These are phyloP conservation scores for Zostera marina DNA, from an alignment of 116 monocot genomes.

Conservation along the genomic window DNA sequence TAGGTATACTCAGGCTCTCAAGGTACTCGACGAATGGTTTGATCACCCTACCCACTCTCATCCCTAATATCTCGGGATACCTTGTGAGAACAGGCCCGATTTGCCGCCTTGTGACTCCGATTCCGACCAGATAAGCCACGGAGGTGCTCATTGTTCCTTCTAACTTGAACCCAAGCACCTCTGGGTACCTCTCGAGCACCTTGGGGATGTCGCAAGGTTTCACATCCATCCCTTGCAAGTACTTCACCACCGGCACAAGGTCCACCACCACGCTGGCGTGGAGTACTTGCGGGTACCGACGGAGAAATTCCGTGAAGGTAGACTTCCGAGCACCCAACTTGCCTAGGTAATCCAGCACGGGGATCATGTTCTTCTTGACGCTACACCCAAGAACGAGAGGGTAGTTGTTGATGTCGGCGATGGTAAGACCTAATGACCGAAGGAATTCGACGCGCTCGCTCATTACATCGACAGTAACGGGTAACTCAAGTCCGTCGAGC, in stretches of 20 bases:
- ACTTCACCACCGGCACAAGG: constrained; percentile 66
- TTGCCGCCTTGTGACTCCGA: constrained; percentile 66
- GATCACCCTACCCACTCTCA: constrained; percentile 75
- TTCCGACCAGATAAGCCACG: constrained; percentile 71
- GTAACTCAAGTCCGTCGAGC: constrained; percentile 83
- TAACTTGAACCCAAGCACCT: constrained; percentile 82
- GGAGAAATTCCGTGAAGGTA: constrained; percentile 37
- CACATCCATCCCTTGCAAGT: constrained; percentile 77
- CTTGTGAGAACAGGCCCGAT: constrained; percentile 49
- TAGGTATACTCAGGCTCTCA: constrained; percentile 45
- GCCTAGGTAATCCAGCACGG: constrained; percentile 78
- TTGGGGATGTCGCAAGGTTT: constrained; percentile 39
- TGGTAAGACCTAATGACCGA: constrained; percentile 53
- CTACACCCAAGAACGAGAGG: constrained; percentile 87
- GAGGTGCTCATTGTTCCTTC: constrained; percentile 99
- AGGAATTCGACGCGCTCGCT: constrained; percentile 86
- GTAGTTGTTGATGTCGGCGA: constrained; percentile 73
- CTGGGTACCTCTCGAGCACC: constrained; percentile 82
- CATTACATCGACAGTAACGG: constrained; percentile 74
- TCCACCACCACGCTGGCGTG: constrained; percentile 85
- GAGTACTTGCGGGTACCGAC: constrained; percentile 80
- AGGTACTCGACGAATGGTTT: constrained; percentile 80
- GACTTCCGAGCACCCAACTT: constrained; percentile 50
- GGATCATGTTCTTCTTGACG: constrained; percentile 92
- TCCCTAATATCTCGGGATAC: constrained; percentile 72